Percentiles rank a stretch among this genome's conserved stretches.
These are phyloP conservation scores for Colletotrichum gigasporum DNA, from an alignment of 2,329 filamentous ascomycete species.

Conservation along the genomic window DNA sequence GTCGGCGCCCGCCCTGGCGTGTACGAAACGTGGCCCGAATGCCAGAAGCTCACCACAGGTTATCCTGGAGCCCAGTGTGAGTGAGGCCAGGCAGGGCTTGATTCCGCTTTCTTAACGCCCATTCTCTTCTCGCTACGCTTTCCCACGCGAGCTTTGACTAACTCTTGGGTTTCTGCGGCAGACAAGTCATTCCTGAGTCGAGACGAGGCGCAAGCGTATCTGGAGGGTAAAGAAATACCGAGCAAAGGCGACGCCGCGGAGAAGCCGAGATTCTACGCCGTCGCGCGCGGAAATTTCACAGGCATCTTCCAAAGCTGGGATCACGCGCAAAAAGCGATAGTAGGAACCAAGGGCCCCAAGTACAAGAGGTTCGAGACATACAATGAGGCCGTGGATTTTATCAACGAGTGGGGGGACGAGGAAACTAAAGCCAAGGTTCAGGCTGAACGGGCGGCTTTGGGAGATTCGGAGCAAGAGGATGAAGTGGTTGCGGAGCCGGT, in stretches of 20 bases:
- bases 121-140: not conserved
- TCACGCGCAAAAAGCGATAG: constrained; percentile 77
- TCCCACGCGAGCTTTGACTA: not conserved
- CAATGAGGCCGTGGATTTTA: constrained; percentile 81
- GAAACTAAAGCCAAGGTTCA: constrained; percentile 54
- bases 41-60: constrained; percentile 67
- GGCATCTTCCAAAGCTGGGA: constrained; percentile 74
- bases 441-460: constrained; percentile 35
- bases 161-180: constrained; percentile 44
- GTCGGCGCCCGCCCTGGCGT: constrained; percentile 60
- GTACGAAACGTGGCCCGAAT: constrained; percentile 69
- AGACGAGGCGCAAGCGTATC: constrained; percentile 82
- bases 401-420: constrained; percentile 59
- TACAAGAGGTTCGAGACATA: constrained; percentile 76
- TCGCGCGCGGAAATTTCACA: constrained; percentile 66
- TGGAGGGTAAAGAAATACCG: constrained; percentile 66
- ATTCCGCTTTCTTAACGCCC: not conserved
- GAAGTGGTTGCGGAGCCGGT: constrained; percentile 36
- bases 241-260: constrained; percentile 47
- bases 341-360: constrained; percentile 74
- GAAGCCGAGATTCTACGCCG: constrained; percentile 63
- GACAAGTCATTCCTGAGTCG: constrained; percentile 82
- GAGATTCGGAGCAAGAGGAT: constrained; percentile 1
- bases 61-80: constrained; percentile 74
- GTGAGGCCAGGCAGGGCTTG: no score